Base-by-base conservation (phyloP, 306 rosid genomes). In the Gastrolobium villosum region DNA sequence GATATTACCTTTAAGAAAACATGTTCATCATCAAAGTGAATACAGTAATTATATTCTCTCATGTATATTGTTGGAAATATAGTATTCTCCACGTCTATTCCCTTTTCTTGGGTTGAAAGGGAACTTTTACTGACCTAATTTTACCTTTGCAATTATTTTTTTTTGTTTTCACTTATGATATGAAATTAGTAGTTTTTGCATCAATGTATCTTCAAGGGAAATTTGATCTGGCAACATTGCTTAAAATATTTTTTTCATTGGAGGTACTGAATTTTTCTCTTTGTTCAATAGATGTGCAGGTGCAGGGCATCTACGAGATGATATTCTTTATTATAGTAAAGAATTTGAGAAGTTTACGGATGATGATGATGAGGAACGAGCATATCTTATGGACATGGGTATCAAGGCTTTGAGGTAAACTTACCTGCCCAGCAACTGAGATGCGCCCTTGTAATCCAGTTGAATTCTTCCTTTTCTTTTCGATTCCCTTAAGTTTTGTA, bases 301-400 rank as follows among this genome's bases (percentile, higher is more conserved):
- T 0, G 95, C 97, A 44, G 97, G 97, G 79, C 89, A 93, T 84
- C 76, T 93, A n/a, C 88, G 92, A 74, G 97, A 91, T 76, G 97
- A 93, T 70, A 91, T 93, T 79, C 90, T 88, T 61, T 65, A 88
- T 81, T 91, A 91, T 82, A 82, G 83, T 43, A 87, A 81, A 87
- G 89, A 91, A 84, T 88, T 91, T 65, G 81, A 83, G 75, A 90
- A 89, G 85, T 83, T 75, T 62, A 67, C 84, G 2, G 90, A 81
- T 14, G 83, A 40, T 75, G 97, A 93, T 53, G 97, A 91, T 44
- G 98, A 93, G 84, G 87, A 86, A 48, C 86, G 82, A 41, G 93
- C 90, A 5, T 75, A 84, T 84, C 85, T 89, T 55, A 75, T 81
- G 92, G 95, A 88, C 83, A 88, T 93, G 95, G 92, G 97, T 70